phyloP scores from a whole-genome alignment of 164 flowering plant species.

The Saururus chinensis region DNA sequence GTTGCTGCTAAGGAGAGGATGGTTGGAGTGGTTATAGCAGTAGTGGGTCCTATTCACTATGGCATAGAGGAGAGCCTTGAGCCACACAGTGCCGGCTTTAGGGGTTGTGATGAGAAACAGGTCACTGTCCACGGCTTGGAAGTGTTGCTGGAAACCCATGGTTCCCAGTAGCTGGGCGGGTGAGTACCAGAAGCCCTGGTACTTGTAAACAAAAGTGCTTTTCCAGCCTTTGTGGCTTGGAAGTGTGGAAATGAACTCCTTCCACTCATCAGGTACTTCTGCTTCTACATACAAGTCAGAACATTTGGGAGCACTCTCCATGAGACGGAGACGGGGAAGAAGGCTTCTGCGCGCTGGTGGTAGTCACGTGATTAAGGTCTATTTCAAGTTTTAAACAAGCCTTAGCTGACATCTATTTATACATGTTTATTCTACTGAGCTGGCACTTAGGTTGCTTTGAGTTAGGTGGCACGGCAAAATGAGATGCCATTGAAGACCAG shows the following conservation, averaged over 20 bases:
- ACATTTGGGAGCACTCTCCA: no score
- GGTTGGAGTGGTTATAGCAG: background rate
- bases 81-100: slow-evolving; percentile 3
- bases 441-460: no score
- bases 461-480: no score
- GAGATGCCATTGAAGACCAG: no score
- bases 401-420: no score
- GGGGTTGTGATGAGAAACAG: slow-evolving; percentile 1
- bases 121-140: background rate
- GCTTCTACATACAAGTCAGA: no score
- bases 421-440: no score
- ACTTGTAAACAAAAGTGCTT: background rate
- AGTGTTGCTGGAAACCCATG: background rate
- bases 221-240: background rate
- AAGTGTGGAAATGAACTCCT: slow-evolving; percentile 2
- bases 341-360: no score
- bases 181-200: slow-evolving; percentile 3
- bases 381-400: no score
- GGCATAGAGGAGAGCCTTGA: slow-evolving; percentile 2
- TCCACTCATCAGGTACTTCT: background rate
- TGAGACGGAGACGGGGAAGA: no score
- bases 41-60: background rate
- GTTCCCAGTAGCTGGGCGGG: background rate
- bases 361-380: no score
- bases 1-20: background rate